Base-by-base conservation (phyloP, 176 grass and related monocot species). In the Oryza nivara region DNA sequence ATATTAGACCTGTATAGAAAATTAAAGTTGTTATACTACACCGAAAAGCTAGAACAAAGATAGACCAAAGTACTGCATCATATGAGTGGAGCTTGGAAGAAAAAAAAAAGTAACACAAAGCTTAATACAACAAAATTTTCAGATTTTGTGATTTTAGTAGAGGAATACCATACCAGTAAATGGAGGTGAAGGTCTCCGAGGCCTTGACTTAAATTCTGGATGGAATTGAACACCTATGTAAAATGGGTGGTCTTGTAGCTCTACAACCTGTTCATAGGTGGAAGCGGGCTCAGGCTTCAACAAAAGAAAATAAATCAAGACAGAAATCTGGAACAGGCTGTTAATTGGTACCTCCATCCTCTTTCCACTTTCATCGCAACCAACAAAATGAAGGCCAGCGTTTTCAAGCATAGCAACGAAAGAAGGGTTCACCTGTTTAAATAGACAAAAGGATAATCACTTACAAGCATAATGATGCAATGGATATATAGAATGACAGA, bases 151-250 rank as follows among this genome's bases (percentile, higher is more conserved):
- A 65, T 22, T 80, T 45, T 32, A 30, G 16, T 28, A 73, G 61
- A 63, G 58, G 44, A 25, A 20, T 41, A 41, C 96, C 96, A 20
- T 41, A 41, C 96, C 96, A 51, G 89, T 82, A 91, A 99, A 96
- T 65, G 92, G 91, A 88, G 96, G 89, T 5, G 96, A 95, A 79
- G 96, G 91, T 75, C 79, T 94, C 85, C 89, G 80, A 79, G 93
- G 91, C 78, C 91, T 99, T 13, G 93, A 96, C 75, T 99, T 99
- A 81, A 99, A 99, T 67, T 99, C 93, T 4, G 96, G 96, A 84
- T 99, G 93, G 79, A 92, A 99, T 83, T 99, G 96, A 72, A 96
- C 93, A 41, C 96, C 96, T 34, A 99, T 63, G 63, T 99, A 99
- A 17, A 89, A 99, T 13, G 91, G 91, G 68, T 99, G 96, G 76